These are phyloP conservation scores for Pythium dissotocum DNA, from an alignment of 352 stramenopile genomes.

Conservation along the genomic window DNA sequence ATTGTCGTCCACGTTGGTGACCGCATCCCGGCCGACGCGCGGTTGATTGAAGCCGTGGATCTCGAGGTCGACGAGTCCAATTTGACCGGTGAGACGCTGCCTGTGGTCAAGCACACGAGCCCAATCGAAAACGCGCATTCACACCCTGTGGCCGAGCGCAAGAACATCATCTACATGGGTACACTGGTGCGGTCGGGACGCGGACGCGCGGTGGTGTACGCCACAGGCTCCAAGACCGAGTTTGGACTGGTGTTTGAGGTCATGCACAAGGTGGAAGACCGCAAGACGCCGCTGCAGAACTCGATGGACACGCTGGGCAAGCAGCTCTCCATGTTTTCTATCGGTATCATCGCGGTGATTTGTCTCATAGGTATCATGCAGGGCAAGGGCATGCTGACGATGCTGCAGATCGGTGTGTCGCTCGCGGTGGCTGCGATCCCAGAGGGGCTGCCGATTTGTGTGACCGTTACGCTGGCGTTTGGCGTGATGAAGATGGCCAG, in stretches of 20 bases:
- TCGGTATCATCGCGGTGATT: constrained; percentile 93
- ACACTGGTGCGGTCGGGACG: constrained; percentile 93
- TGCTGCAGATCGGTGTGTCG: constrained; percentile 96
- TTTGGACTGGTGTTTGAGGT: constrained; percentile 96
- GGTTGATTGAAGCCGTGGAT: constrained; percentile 88
- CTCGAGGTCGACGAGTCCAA: constrained; percentile 94
- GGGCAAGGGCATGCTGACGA: constrained; percentile 92
- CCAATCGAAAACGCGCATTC: constrained; percentile 65
- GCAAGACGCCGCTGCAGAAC: constrained; percentile 93
- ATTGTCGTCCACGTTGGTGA: constrained; percentile 92
- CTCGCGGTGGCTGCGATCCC: constrained; percentile 77
- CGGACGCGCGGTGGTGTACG: constrained; percentile 92
- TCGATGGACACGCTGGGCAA: constrained; percentile 97
- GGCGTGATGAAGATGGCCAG: constrained; percentile 89
- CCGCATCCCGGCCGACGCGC: constrained; percentile 91
- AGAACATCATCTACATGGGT: constrained; percentile 96
- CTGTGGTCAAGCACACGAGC: constrained; percentile 72
- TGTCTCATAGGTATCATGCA: constrained; percentile 91
- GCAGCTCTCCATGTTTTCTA: constrained; percentile 93
- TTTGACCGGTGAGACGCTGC: constrained; percentile 92
- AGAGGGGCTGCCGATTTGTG: constrained; percentile 77
- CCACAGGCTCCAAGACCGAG: constrained; percentile 94
- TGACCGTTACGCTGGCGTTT: constrained; percentile 79
- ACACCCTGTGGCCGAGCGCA: constrained; percentile 74
- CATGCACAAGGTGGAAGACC: constrained; percentile 91